Evolutionary conservation across 139 green algal species (phyloP).

Genomic region (Haematococcus sp.): DNA sequence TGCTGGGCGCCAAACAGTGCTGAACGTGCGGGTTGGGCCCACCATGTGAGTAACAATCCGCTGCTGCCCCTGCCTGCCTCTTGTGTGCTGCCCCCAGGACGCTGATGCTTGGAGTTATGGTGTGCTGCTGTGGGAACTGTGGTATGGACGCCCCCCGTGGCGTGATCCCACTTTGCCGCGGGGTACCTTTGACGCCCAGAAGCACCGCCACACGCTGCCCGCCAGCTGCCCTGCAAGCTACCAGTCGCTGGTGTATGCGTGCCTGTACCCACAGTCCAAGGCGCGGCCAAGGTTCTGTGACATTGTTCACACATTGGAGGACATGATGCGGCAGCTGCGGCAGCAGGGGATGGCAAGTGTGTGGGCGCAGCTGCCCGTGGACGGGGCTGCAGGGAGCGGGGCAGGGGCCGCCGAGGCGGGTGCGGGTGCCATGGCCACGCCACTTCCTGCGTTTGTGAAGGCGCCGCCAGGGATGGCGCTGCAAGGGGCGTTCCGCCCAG

Average conservation of each 20-base stretch:
- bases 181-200: neutral
- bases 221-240: neutral
- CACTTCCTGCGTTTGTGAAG: neutral
- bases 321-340: neutral
- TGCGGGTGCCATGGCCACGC: neutral
- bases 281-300: neutral
- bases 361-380: neutral
- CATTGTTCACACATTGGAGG: too few species aligned
- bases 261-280: neutral
- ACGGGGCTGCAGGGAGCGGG: too few species aligned
- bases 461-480: neutral
- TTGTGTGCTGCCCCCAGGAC: slow-evolving; percentile 1
- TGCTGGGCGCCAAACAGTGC: too few species aligned
- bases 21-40: too few species aligned
- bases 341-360: neutral
- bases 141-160: slow-evolving; percentile 1
- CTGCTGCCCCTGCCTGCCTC: too few species aligned
- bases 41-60: too few species aligned
- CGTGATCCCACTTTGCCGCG: neutral
- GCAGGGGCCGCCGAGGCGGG: too few species aligned
- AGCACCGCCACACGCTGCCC: neutral
- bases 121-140: slow-evolving; percentile 5
- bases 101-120: slow-evolving; percentile 2
- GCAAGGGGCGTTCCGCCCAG: neutral
- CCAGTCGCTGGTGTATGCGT: neutral